Evolutionary conservation across 2,329 filamentous ascomycete genomes (phyloP), one percentile per base, ranked within the genome.

Genomic region (Akanthomyces muscarius): DNA sequence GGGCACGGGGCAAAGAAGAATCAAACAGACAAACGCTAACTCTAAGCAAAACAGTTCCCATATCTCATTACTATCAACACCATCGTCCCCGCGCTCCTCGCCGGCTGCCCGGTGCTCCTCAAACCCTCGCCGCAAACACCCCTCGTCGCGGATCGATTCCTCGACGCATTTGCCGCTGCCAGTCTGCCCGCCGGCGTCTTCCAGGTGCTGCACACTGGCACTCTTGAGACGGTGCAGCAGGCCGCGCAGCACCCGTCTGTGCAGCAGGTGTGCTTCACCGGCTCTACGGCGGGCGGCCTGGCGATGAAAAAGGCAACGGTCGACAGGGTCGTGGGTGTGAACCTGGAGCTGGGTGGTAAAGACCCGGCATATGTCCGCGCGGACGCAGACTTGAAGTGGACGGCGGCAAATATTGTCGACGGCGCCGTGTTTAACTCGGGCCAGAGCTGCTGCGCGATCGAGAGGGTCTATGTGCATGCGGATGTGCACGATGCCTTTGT

Each of bases 41-140:
- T 3, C 23, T 23, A 56, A 30, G 18, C 30, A 33, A 51, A 16
- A 21, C 38, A 96, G 92, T 98, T 97, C 72, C 94, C 94, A 28
- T 98, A 97, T 75, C 82, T 98, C 56, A 96, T 94, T 68, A 85
- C 97, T 36, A 86, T 97, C 72, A 98, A 98, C 80, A 93, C 91
- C 11, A 82, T 98, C 64, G 87, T 98, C 66, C 94, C 94, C 23
- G 93, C 94, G n/a, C 82, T 98, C 47, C 83, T 98, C 44, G 86
- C 91, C 36, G 94, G 94, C 47, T 96, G 97, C 77, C 88, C 90
- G 5, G 91, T 98, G 64, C 94, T 98, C 64, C 79, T 98, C 63
- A 97, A 97, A 79, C 94, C 94, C 30, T 96, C 92, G 5, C 94
- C 94, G 14, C 94, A 97, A 76, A 97, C 94, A 1, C 94, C 94